phyloP scores from a whole-genome alignment of 495 filamentous ascomycete genomes.

The Penicillium steckii region DNA sequence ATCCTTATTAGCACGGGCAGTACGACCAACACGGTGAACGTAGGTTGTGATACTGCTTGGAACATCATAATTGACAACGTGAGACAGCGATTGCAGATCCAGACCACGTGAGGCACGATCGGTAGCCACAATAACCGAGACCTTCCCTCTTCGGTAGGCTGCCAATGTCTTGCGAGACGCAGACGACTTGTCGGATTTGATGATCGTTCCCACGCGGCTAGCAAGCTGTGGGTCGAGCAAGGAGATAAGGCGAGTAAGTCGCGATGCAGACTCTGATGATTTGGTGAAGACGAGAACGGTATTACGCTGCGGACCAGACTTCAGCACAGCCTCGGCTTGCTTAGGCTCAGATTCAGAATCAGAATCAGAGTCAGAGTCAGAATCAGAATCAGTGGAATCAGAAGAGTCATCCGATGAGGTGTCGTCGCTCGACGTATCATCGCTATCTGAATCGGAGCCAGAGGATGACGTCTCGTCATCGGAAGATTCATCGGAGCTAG shows the following conservation, averaged over 20 bases:
- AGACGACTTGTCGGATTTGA: constrained; percentile 68
- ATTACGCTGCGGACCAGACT: constrained; percentile 5
- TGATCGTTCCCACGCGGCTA: constrained; percentile 63
- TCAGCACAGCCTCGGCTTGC: constrained; percentile 10
- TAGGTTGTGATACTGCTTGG: constrained; percentile 78
- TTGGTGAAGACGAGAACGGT: constrained; percentile 82
- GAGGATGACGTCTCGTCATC: constrained; percentile 29
- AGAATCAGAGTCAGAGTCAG: constrained; percentile 23
- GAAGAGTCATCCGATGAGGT: constrained; percentile 23
- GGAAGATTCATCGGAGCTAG: constrained; percentile 30
- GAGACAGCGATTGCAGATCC: constrained; percentile 74
- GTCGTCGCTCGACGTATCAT: constrained; percentile 24
- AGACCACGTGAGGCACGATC: constrained; percentile 91
- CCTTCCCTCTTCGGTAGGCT: constrained; percentile 60
- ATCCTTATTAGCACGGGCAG: constrained; percentile 74
- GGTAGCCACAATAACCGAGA: constrained; percentile 79
- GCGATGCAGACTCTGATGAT: constrained; percentile 77
- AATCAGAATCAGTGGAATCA: constrained; percentile 12
- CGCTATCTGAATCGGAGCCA: constrained; percentile 21
- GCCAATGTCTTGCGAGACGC: constrained; percentile 60
- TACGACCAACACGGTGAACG: constrained; percentile 90
- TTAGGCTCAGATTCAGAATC: constrained; percentile 6
- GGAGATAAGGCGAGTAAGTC: constrained; percentile 74
- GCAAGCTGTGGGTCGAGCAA: constrained; percentile 61
- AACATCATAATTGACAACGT: constrained; percentile 94